Conservation (phyloP, 1,284 basidiomycete species). For the Pseudozyma hubeiensis region DNA sequence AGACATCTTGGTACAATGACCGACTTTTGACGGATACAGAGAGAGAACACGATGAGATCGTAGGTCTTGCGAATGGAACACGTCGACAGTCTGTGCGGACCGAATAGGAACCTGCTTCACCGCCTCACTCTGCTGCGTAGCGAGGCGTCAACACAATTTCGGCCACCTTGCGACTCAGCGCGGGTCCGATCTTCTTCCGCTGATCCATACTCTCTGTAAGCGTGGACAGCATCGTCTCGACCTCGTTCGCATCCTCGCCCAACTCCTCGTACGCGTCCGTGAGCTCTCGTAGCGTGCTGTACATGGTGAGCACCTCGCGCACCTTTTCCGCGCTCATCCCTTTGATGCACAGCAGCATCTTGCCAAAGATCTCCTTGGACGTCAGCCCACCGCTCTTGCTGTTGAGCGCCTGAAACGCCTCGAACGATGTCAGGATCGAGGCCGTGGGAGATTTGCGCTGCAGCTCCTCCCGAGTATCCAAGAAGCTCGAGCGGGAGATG, state of each 20-base stretch:
- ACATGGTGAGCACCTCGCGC: conserved; percentile 70
- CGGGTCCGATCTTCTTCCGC: conserved; percentile 49
- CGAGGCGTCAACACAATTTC: conserved; percentile 32
- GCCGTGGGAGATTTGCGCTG: conserved; percentile 61
- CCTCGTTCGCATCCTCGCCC: conserved; percentile 18
- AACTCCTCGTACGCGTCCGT: conserved; percentile 69
- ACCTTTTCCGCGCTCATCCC: conserved; percentile 73
- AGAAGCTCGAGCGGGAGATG: conserved; percentile 69
- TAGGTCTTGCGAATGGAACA: not conserved
- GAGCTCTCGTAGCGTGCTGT: conserved; percentile 71
- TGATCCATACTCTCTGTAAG: conserved; percentile 38
- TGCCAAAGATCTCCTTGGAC: conserved; percentile 71
- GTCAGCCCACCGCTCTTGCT: conserved; percentile 71
- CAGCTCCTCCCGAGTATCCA: conserved; percentile 68
- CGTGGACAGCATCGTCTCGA: conserved; percentile 23
- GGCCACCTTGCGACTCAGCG: conserved; percentile 46
- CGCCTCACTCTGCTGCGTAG: conserved; percentile 19
- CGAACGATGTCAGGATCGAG: conserved; percentile 71
- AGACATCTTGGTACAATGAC: no score
- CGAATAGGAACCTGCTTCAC: no score
- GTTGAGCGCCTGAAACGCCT: conserved; percentile 72
- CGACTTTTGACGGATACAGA: no score
- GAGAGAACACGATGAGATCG: no score
- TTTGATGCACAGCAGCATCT: conserved; percentile 72
- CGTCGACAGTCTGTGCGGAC: not conserved